Conservation (phyloP, 768 basidiomycete genomes). For the Pseudohyphozyma bogoriensis region DNA sequence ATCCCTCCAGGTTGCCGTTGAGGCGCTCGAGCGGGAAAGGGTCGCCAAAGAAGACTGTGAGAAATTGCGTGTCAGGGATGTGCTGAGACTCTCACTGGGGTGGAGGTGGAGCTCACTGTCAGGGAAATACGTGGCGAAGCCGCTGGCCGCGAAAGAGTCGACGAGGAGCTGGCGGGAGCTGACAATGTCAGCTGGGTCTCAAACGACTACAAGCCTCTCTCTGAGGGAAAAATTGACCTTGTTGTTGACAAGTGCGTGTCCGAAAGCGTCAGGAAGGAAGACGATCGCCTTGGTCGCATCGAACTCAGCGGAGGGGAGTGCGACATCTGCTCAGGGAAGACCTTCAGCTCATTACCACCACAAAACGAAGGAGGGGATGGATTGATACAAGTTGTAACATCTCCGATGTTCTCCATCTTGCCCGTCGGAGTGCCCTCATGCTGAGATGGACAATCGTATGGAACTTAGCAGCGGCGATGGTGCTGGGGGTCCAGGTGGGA, state of each 20-base stretch:
- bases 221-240: neutral
- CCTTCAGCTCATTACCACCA: no score
- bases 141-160: conserved; percentile 32
- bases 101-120: neutral
- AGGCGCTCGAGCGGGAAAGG: conserved; percentile 33
- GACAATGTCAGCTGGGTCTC: no score
- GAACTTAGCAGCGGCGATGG: no score
- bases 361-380: no score
- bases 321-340: conserved; percentile 44
- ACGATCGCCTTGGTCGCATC: conserved; percentile 51
- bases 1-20: conserved; percentile 37
- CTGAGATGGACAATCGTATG: no score
- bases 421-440: no score
- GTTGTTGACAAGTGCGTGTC: conserved; percentile 18
- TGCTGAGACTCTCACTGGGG: neutral
- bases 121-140: conserved; percentile 26
- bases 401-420: no score
- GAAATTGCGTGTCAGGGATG: neutral
- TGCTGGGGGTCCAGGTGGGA: no score
- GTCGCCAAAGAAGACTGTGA: conserved; percentile 40
- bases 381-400: no score
- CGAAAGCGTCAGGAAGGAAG: conserved; percentile 43
- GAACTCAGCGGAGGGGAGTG: conserved; percentile 44
- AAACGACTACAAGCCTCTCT: no score
- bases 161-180: conserved; percentile 26